Evolutionary conservation across 495 filamentous ascomycete species (phyloP).

Genomic region (Podospora anserina): DNA sequence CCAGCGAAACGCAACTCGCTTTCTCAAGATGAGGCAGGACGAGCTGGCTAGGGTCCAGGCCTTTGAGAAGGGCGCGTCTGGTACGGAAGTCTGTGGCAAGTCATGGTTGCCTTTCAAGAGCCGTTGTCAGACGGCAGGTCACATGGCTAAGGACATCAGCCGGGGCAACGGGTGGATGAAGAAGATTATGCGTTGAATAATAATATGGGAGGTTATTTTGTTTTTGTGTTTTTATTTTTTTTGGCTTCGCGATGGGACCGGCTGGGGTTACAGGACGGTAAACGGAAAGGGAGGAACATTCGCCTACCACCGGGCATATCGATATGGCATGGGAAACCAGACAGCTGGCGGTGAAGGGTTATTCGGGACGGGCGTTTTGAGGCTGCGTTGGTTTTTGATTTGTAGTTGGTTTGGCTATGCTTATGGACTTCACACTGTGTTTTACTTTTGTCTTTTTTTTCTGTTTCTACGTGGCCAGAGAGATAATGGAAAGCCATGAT

Average conservation of each 20-base stretch:
- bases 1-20: constrained; percentile 36
- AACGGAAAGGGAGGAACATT: constrained; percentile 1
- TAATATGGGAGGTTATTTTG: neutral
- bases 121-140: neutral
- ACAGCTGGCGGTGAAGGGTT: neutral
- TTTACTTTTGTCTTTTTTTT: neutral
- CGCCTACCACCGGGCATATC: neutral
- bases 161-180: constrained; percentile 25
- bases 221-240: constrained; percentile 10
- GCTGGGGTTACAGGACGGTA: constrained; percentile 9
- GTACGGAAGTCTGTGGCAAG: neutral
- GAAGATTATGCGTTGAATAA: constrained; percentile 18
- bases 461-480: neutral
- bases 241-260: constrained; percentile 1
- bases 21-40: constrained; percentile 32
- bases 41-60: constrained; percentile 15
- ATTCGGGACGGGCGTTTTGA: neutral
- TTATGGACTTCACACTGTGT: neutral
- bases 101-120: neutral
- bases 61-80: neutral
- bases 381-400: neutral
- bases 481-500: neutral
- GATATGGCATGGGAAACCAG: neutral
- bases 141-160: neutral
- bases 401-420: neutral